Base-by-base conservation (phyloP, 2,329 filamentous ascomycete species). In the Trichoderma hamatum region DNA sequence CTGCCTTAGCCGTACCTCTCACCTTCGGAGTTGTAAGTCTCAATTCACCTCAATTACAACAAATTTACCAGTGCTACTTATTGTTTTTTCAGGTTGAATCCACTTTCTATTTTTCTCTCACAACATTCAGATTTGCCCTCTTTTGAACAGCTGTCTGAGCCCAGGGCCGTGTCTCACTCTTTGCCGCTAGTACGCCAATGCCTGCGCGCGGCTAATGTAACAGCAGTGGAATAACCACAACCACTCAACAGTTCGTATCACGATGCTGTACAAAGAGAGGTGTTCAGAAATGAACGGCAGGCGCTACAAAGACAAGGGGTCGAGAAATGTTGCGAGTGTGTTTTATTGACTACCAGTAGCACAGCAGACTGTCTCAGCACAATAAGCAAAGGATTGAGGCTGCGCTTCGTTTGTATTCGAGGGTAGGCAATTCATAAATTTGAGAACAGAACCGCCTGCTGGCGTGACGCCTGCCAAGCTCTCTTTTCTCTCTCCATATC, bases 141-240 rank as follows among this genome's bases (percentile, higher is more conserved):
- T 32, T 36, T 59, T 67, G 64, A 55, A 19, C 28, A 11, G n/a
- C 66, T 55, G 49, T 68, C 51, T 32, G 39, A 52, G 61, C 54
- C 46, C 54, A 58, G 52, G 39, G 61, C 49, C n/a, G 26, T 21
- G 32, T 68, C 66, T 56, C 32, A 51, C 30, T 16, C 36, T 6
- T 32, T 26, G 30, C 32, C 28, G n/a, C 43, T 26, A 9, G 28
- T 30, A 39, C 19, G 14, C 9, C 24, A 36, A 11, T 21, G 6
- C 52, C 16, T 43, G 28, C 43, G 28, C 52, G 67, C 67, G 67
- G 67, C 67, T 69, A 65, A 43, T 69, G 67, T 58, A 62, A 69
- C 67, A 69, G 46, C 26, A 39, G 14, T 16, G 28, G 34, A 32
- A 52, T 39, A 16, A 32, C 46, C 60, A 69, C 32, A 19, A 24